Conservation (phyloP, 805 yeast genomes). For the Starmerella powellii region DNA sequence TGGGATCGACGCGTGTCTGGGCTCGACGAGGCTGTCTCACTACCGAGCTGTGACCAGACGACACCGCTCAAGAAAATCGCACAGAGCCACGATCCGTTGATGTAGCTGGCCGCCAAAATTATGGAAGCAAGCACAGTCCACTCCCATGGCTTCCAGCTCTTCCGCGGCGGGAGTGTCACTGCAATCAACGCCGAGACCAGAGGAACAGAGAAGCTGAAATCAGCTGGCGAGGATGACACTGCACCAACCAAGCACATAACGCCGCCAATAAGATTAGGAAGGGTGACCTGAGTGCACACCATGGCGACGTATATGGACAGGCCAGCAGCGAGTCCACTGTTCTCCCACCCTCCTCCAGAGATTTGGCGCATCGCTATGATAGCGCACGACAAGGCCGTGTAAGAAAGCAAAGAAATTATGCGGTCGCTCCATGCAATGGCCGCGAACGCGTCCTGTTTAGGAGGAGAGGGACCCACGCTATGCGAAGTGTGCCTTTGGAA, state of each 20-base stretch:
- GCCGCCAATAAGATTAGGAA: conserved; percentile 2
- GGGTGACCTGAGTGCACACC: neutral
- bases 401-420: conserved; percentile 6
- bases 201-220: neutral
- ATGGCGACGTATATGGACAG: conserved; percentile 6
- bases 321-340: conserved; percentile 9
- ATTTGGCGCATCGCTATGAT: conserved; percentile 7
- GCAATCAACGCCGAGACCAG: conserved; percentile 1
- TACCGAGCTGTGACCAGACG: conserved; percentile 7
- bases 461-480: conserved; percentile 6
- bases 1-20: neutral
- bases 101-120: neutral
- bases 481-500: conserved; percentile 30
- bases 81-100: neutral
- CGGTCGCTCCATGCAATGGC: conserved; percentile 8
- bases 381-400: conserved; percentile 12
- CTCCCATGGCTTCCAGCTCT: neutral
- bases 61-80: conserved; percentile 1
- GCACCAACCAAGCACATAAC: conserved; percentile 1
- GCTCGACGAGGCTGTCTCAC: neutral
- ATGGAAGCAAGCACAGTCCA: conserved; percentile 1
- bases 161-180: conserved; percentile 1
- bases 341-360: neutral
- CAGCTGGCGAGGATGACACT: neutral
- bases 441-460: neutral